Conservation (phyloP, 75 land plant species). For the Picea sitchensis region DNA sequence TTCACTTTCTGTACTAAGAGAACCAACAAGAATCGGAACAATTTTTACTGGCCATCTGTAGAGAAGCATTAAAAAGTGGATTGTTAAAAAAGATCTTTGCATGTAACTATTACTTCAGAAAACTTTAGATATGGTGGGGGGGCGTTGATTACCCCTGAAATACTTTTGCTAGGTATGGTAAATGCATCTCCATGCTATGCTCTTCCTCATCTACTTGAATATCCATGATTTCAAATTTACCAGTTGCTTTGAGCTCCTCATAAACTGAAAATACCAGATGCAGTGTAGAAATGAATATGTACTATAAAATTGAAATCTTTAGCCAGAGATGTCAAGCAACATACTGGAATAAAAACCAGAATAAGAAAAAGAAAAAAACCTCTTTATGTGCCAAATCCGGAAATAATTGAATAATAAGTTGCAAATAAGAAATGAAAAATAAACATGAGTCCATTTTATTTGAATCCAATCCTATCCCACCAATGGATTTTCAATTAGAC, state of each 20-base stretch:
- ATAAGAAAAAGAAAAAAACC: background rate
- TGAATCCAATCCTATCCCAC: background rate
- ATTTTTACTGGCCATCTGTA: conserved; percentile 75
- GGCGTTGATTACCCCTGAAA: conserved; percentile 71
- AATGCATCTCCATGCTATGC: conserved; percentile 99
- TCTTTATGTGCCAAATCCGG: background rate
- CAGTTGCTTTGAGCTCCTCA: conserved; percentile 74
- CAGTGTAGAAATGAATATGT: background rate
- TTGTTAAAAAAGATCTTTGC: background rate
- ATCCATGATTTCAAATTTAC: conserved; percentile 88
- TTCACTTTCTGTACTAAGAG: conserved; percentile 72
- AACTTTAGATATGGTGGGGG: background rate
- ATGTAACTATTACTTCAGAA: background rate
- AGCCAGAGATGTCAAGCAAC: background rate
- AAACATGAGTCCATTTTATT: background rate
- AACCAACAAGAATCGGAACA: conserved; percentile 89
- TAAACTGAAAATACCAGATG: conserved; percentile 42
- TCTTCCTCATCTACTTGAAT: conserved; percentile 88
- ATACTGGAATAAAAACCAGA: background rate
- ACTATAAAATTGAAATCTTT: background rate
- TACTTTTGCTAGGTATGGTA: conserved; percentile 89
- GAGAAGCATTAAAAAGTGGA: background rate
- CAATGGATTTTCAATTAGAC: background rate
- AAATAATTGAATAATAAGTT: background rate
- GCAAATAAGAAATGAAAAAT: background rate